Conservation (phyloP, 2,329 filamentous ascomycete genomes). For the Proliferodiscus dingleyae region DNA sequence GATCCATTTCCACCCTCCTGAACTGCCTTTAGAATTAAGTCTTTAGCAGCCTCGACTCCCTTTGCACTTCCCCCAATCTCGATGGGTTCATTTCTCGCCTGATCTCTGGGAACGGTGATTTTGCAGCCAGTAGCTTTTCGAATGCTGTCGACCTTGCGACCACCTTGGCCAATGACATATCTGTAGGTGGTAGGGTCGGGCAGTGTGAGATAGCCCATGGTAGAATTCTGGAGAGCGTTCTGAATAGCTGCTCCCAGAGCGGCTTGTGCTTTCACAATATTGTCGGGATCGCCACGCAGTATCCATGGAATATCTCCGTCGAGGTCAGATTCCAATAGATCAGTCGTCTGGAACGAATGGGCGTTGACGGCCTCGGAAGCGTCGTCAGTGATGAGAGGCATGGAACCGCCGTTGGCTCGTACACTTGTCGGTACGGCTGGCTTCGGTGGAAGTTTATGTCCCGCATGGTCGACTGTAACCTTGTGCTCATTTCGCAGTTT, state of each 20-base stretch:
- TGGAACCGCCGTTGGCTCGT: conserved; percentile 55
- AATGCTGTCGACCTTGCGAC: conserved; percentile 88
- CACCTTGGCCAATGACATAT: conserved; percentile 82
- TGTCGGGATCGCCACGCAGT: conserved; percentile 72
- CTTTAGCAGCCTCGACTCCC: conserved; percentile 79
- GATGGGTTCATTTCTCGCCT: conserved; percentile 73
- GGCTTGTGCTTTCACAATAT: conserved; percentile 74
- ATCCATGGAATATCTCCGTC: conserved; percentile 84
- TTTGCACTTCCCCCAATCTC: conserved; percentile 78
- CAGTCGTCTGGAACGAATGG: conserved; percentile 80
- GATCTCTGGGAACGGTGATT: conserved; percentile 86
- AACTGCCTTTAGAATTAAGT: conserved; percentile 83
- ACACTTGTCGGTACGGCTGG: conserved; percentile 45
- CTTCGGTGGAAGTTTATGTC: conserved; percentile 70
- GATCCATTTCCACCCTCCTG: conserved; percentile 45
- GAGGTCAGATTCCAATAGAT: conserved; percentile 46
- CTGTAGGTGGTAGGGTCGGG: conserved; percentile 84
- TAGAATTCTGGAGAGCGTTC: conserved; percentile 62
- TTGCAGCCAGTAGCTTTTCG: conserved; percentile 88
- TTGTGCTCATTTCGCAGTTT: conserved; percentile 79
- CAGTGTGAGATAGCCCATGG: conserved; percentile 82
- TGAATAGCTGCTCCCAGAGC: conserved; percentile 68
- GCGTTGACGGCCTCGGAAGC: conserved; percentile 57
- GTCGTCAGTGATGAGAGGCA: conserved; percentile 94
- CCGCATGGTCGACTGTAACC: conserved; percentile 87